Conservation (phyloP, 139 green algal species). For the Coelastrella sp. region DNA sequence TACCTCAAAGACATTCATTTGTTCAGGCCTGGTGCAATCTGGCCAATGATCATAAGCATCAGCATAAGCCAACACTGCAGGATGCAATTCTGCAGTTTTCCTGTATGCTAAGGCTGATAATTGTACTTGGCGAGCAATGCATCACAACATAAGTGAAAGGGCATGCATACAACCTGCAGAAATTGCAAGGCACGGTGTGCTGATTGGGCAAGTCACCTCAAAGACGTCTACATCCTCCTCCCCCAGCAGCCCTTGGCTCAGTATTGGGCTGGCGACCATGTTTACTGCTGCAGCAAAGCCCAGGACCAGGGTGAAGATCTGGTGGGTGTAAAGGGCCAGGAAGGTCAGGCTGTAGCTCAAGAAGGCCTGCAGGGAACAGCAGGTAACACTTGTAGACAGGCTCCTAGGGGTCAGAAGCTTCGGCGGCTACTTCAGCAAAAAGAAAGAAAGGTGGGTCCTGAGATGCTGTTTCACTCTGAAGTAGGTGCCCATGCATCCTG, state of each 20-base stretch:
- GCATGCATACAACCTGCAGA: background rate
- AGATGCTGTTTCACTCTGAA: too few relatives aligned
- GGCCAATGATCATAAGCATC: background rate
- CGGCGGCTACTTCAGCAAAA: too few relatives aligned
- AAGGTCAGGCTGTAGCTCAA: background rate
- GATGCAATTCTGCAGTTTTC: background rate
- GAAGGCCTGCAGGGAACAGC: background rate
- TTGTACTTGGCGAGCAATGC: background rate
- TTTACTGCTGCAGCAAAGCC: background rate
- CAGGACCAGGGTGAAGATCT: background rate
- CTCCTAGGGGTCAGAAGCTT: too few relatives aligned
- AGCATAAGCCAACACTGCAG: background rate
- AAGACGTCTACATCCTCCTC: conserved; percentile 12
- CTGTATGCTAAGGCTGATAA: background rate
- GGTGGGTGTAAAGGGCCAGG: background rate
- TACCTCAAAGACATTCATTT: too few relatives aligned
- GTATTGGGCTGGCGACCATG: background rate
- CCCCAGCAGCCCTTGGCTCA: background rate
- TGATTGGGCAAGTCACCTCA: background rate
- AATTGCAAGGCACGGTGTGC: background rate
- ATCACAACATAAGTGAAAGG: background rate
- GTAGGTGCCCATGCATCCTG: too few relatives aligned
- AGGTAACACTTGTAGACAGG: background rate
- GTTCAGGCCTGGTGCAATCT: too few relatives aligned
- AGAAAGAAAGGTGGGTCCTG: too few relatives aligned